A percentile compares a stretch with the other conserved stretches of the same genome.
These are phyloP conservation scores for Parathielavia hyrcaniae DNA, from an alignment of 495 filamentous ascomycete species.

Conservation along the genomic window DNA sequence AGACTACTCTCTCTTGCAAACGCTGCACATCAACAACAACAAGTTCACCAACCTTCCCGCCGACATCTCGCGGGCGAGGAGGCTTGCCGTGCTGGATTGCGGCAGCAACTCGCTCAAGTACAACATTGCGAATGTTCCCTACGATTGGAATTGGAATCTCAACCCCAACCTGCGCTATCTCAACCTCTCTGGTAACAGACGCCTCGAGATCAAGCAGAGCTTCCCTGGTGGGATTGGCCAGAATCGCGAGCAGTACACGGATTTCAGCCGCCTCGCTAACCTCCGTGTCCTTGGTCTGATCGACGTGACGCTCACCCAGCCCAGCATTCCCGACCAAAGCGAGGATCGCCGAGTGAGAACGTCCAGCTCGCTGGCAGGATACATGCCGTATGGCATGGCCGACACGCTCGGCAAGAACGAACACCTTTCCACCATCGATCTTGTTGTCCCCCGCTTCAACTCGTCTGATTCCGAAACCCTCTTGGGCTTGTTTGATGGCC, in stretches of 20 bases:
- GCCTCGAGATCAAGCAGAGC: conserved; percentile 89
- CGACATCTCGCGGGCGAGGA: conserved; percentile 88
- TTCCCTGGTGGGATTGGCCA: conserved; percentile 42
- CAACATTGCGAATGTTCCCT: conserved; percentile 98
- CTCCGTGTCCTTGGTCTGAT: conserved; percentile 88
- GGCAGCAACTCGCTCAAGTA: conserved; percentile 97
- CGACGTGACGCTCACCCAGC: conserved; percentile 88
- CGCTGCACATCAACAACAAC: conserved; percentile 93
- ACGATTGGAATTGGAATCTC: conserved; percentile 99
- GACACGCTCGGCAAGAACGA: conserved; percentile 91
- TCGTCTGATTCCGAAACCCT: conserved; percentile 87
- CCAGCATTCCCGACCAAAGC: conserved; percentile 86
- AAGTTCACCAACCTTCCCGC: conserved; percentile 95
- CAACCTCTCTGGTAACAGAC: conserved; percentile 95
- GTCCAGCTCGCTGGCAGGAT: conserved; percentile 83
- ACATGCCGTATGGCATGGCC: conserved; percentile 93
- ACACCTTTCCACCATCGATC: conserved; percentile 94
- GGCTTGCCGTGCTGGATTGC: conserved; percentile 77
- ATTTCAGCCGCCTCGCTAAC: conserved; percentile 81
- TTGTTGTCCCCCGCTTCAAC: conserved; percentile 88
- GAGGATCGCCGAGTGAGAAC: conserved; percentile 94
- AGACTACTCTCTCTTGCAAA: conserved; percentile 74
- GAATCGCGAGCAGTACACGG: conserved; percentile 71
- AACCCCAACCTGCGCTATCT: conserved; percentile 91
- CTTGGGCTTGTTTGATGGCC: conserved; percentile 91